These are phyloP conservation scores for Thalassiosira sp. DNA, from an alignment of 352 stramenopile species.

Conservation along the genomic window DNA sequence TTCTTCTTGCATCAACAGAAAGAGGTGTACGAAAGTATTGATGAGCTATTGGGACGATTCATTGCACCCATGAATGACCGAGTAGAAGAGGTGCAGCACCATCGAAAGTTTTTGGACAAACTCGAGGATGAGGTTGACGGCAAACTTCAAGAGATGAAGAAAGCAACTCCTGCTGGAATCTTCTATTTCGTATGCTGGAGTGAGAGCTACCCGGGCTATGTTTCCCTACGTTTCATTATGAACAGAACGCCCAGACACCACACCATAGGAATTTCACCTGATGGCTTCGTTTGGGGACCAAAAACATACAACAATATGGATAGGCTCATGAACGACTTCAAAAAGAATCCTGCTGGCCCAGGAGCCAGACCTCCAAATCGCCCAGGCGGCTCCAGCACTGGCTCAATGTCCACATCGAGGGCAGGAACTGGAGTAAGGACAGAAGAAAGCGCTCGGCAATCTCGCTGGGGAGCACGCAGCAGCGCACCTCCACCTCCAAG, in stretches of 20 bases:
- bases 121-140: slow-evolving; percentile 80
- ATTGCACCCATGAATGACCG: slow-evolving; percentile 84
- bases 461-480: slow-evolving; percentile 38
- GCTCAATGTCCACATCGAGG: slow-evolving; percentile 27
- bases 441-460: slow-evolving; percentile 30
- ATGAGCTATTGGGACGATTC: slow-evolving; percentile 81
- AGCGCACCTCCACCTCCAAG: slow-evolving; percentile 27
- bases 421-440: slow-evolving; percentile 15
- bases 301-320: slow-evolving; percentile 73
- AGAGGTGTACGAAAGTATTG: slow-evolving; percentile 83
- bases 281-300: slow-evolving; percentile 75
- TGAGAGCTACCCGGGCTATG: slow-evolving; percentile 79
- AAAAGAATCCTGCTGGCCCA: slow-evolving; percentile 74
- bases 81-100: slow-evolving; percentile 76
- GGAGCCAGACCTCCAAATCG: slow-evolving; percentile 23
- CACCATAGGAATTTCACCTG: slow-evolving; percentile 76
- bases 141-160: slow-evolving; percentile 71
- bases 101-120: slow-evolving; percentile 81
- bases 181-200: slow-evolving; percentile 82
- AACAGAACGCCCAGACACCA: slow-evolving; percentile 65
- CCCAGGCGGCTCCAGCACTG: slow-evolving; percentile 15
- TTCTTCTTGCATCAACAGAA: slow-evolving; percentile 42
- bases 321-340: slow-evolving; percentile 81
- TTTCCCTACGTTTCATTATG: slow-evolving; percentile 76
- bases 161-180: slow-evolving; percentile 57